Base-by-base conservation (phyloP, 345 rosid species). In the Diplotaxis tenuifolia region DNA sequence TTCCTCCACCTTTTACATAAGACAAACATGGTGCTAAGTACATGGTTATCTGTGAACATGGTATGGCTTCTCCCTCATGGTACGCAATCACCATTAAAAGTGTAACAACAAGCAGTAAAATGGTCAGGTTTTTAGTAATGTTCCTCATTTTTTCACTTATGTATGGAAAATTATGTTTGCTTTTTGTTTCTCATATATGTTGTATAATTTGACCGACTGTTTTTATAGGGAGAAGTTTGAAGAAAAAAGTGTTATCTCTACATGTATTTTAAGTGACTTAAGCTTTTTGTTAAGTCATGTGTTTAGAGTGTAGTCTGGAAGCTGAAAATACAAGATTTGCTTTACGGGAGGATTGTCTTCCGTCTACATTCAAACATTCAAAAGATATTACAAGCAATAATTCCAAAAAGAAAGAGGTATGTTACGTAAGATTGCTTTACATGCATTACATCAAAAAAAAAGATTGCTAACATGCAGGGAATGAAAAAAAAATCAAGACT, bases 11-110 rank as follows among this genome's bases (percentile, higher is more conserved):
- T 66, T 2, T 65, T 36, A 77, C 68, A 7, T 64, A 77, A n/a
- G 80, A 0, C 49, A 77, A 57, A 71, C 80, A 77, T 28, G 66
- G 80, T 50, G 76, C 72, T 5, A 77, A 58, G 72, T 10, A 77
- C 72, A 71, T 50, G 38, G 53, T 77, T 49, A 71, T 72, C 47
- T 71, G 80, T 2, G 72, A 45, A 21, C 80, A 77, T 28, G 19
- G 42, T 65, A 77, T 71, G 12, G 80, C 80, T 65, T 77, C 76
- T 49, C 63, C 75, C 9, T 62, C 31, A 1, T 65, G 67, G 21
- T 71, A 58, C 8, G 19, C 27, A 10, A 28, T 65, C 16, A 9
- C 68, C 62, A 77, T 4, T 21, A 77, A 0, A 15, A 70, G 27
- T 63, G 75, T 45, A 4, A 47, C 9, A 4, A 55, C 66, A 57